Conservation (phyloP, 768 basidiomycete genomes). For the Pisolithus albus region DNA sequence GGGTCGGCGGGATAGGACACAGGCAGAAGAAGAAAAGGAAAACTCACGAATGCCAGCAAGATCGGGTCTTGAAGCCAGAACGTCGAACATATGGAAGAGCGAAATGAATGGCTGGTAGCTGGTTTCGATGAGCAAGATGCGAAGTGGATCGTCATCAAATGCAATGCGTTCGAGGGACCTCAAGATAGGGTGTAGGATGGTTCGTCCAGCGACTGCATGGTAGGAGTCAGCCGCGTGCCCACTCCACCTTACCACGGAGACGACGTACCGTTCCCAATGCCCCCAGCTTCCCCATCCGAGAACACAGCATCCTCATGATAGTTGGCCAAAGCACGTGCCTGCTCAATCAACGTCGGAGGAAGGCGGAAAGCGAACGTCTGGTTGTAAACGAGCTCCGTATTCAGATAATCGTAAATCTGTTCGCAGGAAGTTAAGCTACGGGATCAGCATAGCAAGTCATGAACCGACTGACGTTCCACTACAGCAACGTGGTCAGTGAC, state of each 20-base stretch:
- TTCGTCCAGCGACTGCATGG: constrained; percentile 67
- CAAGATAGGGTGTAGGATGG: constrained; percentile 66
- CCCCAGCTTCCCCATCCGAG: constrained; percentile 50
- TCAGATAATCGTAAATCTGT: constrained; percentile 73
- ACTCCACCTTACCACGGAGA: constrained; percentile 8
- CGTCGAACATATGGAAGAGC: constrained; percentile 68
- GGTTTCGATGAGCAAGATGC: constrained; percentile 67
- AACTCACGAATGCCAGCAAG: constrained; percentile 58
- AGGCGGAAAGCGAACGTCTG: constrained; percentile 72
- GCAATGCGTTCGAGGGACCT: constrained; percentile 68
- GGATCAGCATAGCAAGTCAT: not conserved
- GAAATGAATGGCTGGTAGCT: constrained; percentile 88
- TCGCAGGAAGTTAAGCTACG: constrained; percentile 7
- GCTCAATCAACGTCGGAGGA: constrained; percentile 64
- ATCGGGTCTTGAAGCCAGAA: constrained; percentile 45
- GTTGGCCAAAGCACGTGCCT: constrained; percentile 65
- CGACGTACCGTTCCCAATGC: constrained; percentile 69
- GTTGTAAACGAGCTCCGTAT: constrained; percentile 75
- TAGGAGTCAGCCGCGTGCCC: not conserved
- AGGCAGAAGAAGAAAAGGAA: not conserved
- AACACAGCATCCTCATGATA: constrained; percentile 76
- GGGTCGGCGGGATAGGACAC: not conserved
- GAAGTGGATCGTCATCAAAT: constrained; percentile 70
- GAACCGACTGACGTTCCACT: constrained; percentile 65
- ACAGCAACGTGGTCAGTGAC: constrained; percentile 11